Evolutionary conservation across 495 filamentous ascomycete species (phyloP), one percentile per base, ranked within the genome.

Genomic region (Massariosphaeria phaeospora): DNA sequence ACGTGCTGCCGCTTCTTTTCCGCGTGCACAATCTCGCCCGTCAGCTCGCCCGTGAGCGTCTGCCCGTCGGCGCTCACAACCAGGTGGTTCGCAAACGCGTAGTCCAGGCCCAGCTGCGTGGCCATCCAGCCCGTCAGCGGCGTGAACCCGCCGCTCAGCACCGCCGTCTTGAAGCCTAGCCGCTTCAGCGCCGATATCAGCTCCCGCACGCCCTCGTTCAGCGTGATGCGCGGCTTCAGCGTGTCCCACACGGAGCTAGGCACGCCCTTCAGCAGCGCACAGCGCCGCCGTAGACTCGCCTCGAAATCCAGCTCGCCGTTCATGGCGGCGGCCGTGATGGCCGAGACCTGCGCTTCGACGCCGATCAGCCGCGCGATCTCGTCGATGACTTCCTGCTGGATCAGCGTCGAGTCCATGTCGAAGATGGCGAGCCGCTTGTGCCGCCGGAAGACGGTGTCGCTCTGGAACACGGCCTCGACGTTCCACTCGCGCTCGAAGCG

Each of bases 321-420:
- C 93, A 98, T 98, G 25, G 93, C 91, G 15, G 88, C 83, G 40
- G 82, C 83, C 3, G 93, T 98, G 66, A 98, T 96, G 55, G 82
- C 82, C 20, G 81, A 78, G 59, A 89, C 84, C 59, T 81, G 55
- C 48, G 78, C 77, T 60, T 83, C 84, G 10, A 91, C 78, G 38
- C 86, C 86, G 46, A 93, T 81, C 26, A 83, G 82, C 29, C 82
- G 80, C 18, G 93, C 93, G 48, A 98, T 84, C 63, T 96, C 83
- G 63, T 98, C 93, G 63, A 98, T 95, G 20, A 95, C 88, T 73
- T 98, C 93, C 66, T 98, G 89, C 52, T 91, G 81, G 61, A 98
- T 96, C 50, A 98, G 76, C 0, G 93, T 98, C 55, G 84, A 89
- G 69, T 98, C 93, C 93, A 98, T 98, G 66, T 98, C 93, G 62